Evolutionary conservation across 306 rosid species (phyloP).

Genomic region (Delonix regia): DNA sequence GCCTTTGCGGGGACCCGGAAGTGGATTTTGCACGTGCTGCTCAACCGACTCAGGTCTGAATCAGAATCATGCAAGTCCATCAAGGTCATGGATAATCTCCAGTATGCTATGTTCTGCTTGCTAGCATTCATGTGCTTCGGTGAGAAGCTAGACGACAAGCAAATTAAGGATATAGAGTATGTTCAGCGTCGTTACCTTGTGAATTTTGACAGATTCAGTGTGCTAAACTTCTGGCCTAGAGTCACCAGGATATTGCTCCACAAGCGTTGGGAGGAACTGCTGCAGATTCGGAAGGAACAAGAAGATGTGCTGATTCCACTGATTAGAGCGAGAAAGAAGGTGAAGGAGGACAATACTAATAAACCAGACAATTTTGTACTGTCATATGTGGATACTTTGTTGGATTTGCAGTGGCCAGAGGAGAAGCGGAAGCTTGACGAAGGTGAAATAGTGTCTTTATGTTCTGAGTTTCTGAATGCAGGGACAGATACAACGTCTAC

Average conservation of each 20-base stretch:
- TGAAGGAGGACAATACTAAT: background rate
- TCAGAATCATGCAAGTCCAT: background rate
- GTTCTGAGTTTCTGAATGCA: background rate
- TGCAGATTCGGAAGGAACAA: background rate
- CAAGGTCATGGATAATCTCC: slow-evolving; percentile 29
- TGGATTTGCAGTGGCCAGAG: slow-evolving; percentile 36
- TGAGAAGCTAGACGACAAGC: slow-evolving; percentile 25
- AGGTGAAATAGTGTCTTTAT: background rate
- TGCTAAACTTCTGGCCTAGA: slow-evolving; percentile 33
- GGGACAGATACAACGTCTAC: slow-evolving; percentile 49
- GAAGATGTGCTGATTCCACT: background rate
- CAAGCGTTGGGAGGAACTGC: slow-evolving; percentile 31
- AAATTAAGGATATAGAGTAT: slow-evolving; percentile 37
- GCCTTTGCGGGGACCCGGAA: slow-evolving; percentile 38
- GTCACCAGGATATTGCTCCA: background rate
- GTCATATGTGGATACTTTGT: slow-evolving; percentile 43
- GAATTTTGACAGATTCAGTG: background rate
- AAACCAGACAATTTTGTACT: background rate
- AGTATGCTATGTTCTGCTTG: slow-evolving; percentile 43
- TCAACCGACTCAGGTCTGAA: slow-evolving; percentile 17
- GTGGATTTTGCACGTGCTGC: slow-evolving; percentile 39
- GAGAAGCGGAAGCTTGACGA: slow-evolving; percentile 1
- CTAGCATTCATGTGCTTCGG: slow-evolving; percentile 56
- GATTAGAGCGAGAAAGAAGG: background rate
- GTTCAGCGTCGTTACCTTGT: slow-evolving; percentile 8